Percentiles rank a stretch among this genome's conserved stretches.
These are phyloP conservation scores for Macrocystidia cucumis DNA, from an alignment of 1,284 basidiomycete genomes.

Conservation along the genomic window DNA sequence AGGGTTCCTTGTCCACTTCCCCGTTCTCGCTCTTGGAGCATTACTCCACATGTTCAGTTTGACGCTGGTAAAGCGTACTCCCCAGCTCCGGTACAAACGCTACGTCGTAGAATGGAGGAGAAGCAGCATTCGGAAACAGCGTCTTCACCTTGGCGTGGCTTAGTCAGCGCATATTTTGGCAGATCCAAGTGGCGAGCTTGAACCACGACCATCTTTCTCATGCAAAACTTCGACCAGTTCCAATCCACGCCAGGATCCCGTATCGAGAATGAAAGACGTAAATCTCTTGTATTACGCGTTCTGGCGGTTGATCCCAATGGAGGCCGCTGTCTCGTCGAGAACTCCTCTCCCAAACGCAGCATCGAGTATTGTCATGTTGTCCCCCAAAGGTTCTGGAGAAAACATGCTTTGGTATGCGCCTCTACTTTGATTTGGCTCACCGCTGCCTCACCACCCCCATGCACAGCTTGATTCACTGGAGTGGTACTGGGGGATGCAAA, in stretches of 20 bases:
- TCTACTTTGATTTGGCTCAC: too few species aligned
- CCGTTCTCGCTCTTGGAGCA: conserved; percentile 68
- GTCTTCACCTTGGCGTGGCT: too few species aligned
- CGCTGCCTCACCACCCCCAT: too few species aligned
- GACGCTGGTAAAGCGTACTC: conserved; percentile 53
- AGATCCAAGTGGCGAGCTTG: too few species aligned
- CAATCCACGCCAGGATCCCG: too few species aligned
- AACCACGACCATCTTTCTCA: too few species aligned
- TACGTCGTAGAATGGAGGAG: too few species aligned
- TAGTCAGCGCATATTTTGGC: too few species aligned
- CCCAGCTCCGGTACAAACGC: conserved; percentile 76
- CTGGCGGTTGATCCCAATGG: conserved; percentile 6
- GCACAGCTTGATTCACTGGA: background rate
- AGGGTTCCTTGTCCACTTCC: conserved; percentile 61
- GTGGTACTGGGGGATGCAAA: background rate
- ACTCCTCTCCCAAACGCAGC: conserved; percentile 3
- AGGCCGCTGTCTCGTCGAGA: conserved; percentile 9
- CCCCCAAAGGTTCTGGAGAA: conserved; percentile 1
- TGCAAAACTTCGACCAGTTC: too few species aligned
- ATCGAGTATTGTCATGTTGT: conserved; percentile 6
- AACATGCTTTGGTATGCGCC: conserved; percentile 1
- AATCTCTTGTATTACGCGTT: conserved; percentile 3
- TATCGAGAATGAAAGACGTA: too few species aligned
- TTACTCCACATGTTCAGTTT: conserved; percentile 72
- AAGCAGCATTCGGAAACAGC: too few species aligned